A percentile compares a stretch with the other conserved stretches of the same genome.
Evolutionary conservation across 768 basidiomycete genomes (phyloP).

Genomic region (Tulasnella sp.): DNA sequence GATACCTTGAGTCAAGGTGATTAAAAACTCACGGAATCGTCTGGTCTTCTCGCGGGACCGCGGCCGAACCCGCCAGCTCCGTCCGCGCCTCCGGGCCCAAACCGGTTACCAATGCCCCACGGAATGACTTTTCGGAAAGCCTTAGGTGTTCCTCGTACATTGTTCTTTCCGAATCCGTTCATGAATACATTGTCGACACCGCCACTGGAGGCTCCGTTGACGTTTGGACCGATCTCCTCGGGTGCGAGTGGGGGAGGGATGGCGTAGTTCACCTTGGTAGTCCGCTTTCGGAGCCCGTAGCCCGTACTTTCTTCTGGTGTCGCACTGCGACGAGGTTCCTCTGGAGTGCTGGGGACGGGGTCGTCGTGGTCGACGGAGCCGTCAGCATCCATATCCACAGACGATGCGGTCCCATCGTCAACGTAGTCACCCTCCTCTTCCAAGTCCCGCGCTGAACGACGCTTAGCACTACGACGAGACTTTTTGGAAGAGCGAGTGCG

Average conservation of each 20-base stretch:
- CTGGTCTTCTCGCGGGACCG: slow-evolving; percentile 41
- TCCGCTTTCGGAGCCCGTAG: slow-evolving; percentile 63
- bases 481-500: not conserved
- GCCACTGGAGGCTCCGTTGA: slow-evolving; percentile 40
- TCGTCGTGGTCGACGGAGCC: slow-evolving; percentile 26
- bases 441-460: slow-evolving; percentile 13
- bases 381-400: slow-evolving; percentile 25
- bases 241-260: slow-evolving; percentile 81
- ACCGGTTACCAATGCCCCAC: slow-evolving; percentile 64
- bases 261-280: slow-evolving; percentile 65
- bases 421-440: slow-evolving; percentile 28
- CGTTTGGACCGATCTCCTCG: slow-evolving; percentile 45
- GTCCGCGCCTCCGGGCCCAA: slow-evolving; percentile 30
- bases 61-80: slow-evolving; percentile 63
- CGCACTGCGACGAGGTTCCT: slow-evolving; percentile 19
- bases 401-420: slow-evolving; percentile 15
- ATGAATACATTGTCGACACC: slow-evolving; percentile 40
- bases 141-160: slow-evolving; percentile 43
- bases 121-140: slow-evolving; percentile 69
- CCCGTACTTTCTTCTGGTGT: slow-evolving; percentile 40
- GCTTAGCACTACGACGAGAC: slow-evolving; percentile 17
- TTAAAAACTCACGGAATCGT: slow-evolving; percentile 55
- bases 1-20: not conserved
- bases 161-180: slow-evolving; percentile 37
- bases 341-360: slow-evolving; percentile 22